Evolutionary conservation across 495 filamentous ascomycete species (phyloP).

Genomic region (Hypomontagnella submonticulosa): DNA sequence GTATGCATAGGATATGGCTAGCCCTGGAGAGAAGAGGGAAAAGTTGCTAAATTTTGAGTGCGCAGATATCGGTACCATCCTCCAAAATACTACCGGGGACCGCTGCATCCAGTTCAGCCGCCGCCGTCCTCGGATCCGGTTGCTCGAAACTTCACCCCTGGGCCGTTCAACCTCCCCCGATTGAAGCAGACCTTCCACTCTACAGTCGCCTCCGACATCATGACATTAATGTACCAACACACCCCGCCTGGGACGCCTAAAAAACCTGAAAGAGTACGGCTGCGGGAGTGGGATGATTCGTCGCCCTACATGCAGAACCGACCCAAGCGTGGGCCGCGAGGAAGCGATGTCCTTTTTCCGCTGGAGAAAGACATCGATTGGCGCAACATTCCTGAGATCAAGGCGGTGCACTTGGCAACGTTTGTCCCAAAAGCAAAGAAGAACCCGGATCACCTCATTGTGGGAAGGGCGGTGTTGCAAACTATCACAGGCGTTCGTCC

Average conservation of each 20-base stretch:
- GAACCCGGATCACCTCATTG: conserved; percentile 74
- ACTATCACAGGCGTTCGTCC: conserved; percentile 85
- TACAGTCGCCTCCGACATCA: conserved; percentile 88
- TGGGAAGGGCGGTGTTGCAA: conserved; percentile 84
- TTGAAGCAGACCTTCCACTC: conserved; percentile 89
- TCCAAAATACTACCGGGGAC: conserved; percentile 92
- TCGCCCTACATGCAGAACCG: conserved; percentile 95
- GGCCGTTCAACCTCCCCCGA: conserved; percentile 89
- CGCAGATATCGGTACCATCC: conserved; percentile 89
- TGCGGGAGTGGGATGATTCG: conserved; percentile 87
- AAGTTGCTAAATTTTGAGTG: conserved; percentile 30
- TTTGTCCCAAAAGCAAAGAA: conserved; percentile 71
- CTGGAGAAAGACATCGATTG: conserved; percentile 82
- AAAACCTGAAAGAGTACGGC: conserved; percentile 71
- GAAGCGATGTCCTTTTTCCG: conserved; percentile 69
- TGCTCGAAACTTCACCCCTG: conserved; percentile 89
- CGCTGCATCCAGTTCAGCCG: conserved; percentile 89
- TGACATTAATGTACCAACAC: conserved; percentile 89
- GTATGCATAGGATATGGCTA: conserved; percentile 29
- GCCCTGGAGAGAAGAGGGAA: conserved; percentile 3
- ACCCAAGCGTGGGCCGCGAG: conserved; percentile 82
- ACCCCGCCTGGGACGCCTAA: conserved; percentile 74
- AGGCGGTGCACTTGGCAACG: conserved; percentile 81
- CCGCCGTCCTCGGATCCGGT: conserved; percentile 84
- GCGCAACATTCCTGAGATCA: conserved; percentile 84